These are phyloP conservation scores for Crucihimalaya himalaica DNA, from an alignment of 345 rosid genomes.

Conservation along the genomic window DNA sequence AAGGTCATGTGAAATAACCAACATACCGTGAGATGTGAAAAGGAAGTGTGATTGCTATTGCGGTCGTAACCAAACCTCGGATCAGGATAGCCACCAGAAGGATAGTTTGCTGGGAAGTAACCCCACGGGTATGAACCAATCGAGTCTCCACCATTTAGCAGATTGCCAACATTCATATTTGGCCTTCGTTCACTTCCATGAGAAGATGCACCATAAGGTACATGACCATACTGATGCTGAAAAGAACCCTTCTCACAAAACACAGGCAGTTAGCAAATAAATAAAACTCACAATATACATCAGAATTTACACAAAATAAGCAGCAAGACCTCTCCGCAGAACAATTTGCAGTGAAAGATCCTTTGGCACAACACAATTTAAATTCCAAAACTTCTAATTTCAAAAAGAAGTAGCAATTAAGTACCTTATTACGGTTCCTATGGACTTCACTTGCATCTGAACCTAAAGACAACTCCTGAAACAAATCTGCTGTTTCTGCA, in stretches of 20 bases:
- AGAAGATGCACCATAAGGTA: conserved; percentile 49
- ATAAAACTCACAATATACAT: not conserved
- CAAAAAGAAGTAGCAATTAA: not conserved
- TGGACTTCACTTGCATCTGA: conserved; percentile 49
- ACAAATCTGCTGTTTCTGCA: conserved; percentile 61
- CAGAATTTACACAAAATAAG: not conserved
- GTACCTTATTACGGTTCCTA: conserved; percentile 51
- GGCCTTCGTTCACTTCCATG: conserved; percentile 36
- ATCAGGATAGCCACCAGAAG: conserved; percentile 43
- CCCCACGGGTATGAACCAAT: conserved; percentile 49
- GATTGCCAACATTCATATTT: conserved; percentile 22
- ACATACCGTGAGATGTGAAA: conserved; percentile 54
- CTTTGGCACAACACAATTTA: not conserved
- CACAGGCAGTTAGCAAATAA: conserved; percentile 43
- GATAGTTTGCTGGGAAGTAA: conserved; percentile 40
- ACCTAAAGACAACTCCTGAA: conserved; percentile 59
- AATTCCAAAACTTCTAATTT: not conserved
- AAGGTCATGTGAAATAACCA: conserved; percentile 5
- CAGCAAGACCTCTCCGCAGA: not conserved
- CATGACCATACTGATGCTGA: conserved; percentile 48
- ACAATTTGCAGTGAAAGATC: not conserved
- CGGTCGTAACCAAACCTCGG: conserved; percentile 52
- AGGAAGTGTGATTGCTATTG: conserved; percentile 40
- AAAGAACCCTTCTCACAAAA: conserved; percentile 48
- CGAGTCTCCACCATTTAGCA: conserved; percentile 41